Conservation (phyloP, 2,329 filamentous ascomycete genomes). For the Plenodomus tracheiphilus region DNA sequence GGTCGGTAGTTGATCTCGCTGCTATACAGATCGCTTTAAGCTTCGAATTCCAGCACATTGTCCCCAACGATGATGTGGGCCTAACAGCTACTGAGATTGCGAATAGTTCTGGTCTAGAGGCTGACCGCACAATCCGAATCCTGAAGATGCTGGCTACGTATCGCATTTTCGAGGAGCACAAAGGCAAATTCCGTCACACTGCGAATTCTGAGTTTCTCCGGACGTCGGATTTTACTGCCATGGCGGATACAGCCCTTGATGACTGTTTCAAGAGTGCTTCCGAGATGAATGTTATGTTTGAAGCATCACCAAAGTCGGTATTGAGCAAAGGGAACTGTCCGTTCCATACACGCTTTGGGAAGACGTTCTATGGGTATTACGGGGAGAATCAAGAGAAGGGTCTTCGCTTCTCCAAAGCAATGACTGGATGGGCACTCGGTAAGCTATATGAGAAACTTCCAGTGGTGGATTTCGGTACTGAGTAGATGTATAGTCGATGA, state of each 20-base stretch:
- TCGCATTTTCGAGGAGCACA: slow-evolving; percentile 26
- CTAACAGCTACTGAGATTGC: slow-evolving; percentile 10
- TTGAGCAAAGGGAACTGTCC: slow-evolving; percentile 1
- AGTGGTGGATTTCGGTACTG: neutral
- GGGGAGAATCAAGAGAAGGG: neutral
- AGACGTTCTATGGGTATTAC: slow-evolving; percentile 1
- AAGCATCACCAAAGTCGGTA: neutral
- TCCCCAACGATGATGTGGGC: slow-evolving; percentile 5
- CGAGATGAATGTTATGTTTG: slow-evolving; percentile 2
- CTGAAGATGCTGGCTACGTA: slow-evolving; percentile 26
- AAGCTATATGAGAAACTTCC: neutral
- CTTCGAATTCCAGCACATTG: slow-evolving; percentile 8
- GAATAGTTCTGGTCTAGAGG: slow-evolving; percentile 21
- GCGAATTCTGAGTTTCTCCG: neutral
- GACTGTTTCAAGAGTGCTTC: slow-evolving; percentile 4
- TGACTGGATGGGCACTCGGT: slow-evolving; percentile 5
- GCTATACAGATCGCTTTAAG: slow-evolving; percentile 12
- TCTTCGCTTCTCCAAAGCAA: slow-evolving; percentile 3
- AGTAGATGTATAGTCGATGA: slow-evolving; percentile 3
- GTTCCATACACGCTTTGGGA: slow-evolving; percentile 3
- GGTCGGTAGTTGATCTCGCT: slow-evolving; percentile 8
- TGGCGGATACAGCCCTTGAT: slow-evolving; percentile 2
- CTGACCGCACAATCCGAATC: slow-evolving; percentile 18
- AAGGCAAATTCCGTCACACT: slow-evolving; percentile 10
- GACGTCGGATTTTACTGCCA: neutral